phyloP scores from a whole-genome alignment of 176 grass and related monocot species.

The Oryza officinalis region DNA sequence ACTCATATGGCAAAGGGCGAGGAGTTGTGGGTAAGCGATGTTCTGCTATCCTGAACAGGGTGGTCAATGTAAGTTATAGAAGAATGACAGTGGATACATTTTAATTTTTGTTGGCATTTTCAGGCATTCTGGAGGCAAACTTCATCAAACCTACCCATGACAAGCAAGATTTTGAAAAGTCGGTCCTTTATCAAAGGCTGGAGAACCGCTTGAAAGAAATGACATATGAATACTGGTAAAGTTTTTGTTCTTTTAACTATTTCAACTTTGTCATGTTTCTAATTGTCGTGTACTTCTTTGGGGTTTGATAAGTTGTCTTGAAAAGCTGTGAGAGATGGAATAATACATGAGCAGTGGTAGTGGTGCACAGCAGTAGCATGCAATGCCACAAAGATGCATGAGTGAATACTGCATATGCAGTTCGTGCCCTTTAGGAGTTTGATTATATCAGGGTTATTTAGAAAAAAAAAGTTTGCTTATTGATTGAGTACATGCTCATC shows the following conservation, averaged over 20 bases:
- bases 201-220: conserved; percentile 95
- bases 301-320: not conserved
- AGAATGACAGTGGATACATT: not conserved
- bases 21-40: conserved; percentile 83
- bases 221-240: conserved; percentile 98
- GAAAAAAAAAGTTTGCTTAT: not conserved
- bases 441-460: not conserved
- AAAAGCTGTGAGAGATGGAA: not conserved
- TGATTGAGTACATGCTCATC: not conserved
- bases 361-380: not conserved
- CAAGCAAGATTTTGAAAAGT: conserved; percentile 99
- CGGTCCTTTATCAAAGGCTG: conserved; percentile 86
- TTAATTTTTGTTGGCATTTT: conserved; percentile 26
- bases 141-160: conserved; percentile 98
- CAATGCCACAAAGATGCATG: not conserved
- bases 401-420: not conserved
- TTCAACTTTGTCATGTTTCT: conserved; percentile 28
- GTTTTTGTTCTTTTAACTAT: not conserved
- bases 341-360: not conserved
- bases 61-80: not conserved
- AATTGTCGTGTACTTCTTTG: not conserved
- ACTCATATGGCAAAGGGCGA: conserved; percentile 95
- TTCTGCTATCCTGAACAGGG: conserved; percentile 12
- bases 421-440: not conserved
- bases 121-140: conserved; percentile 86